These are phyloP conservation scores for Calocybe indica DNA, from an alignment of 768 basidiomycete genomes.

Conservation along the genomic window DNA sequence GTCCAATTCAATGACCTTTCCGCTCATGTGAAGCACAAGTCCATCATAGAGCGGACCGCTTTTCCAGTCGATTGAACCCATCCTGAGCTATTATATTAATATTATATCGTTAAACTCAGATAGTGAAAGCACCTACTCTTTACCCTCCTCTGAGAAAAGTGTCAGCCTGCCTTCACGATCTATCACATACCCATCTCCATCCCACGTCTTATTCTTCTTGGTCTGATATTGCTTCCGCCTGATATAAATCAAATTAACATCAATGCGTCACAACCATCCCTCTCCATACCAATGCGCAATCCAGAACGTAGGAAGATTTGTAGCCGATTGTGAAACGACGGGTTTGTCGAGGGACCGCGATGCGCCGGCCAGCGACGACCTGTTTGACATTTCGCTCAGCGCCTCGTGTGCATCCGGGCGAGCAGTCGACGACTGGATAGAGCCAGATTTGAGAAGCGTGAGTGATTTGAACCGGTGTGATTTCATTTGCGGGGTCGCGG, in stretches of 20 bases:
- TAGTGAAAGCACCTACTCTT: conserved; percentile 41
- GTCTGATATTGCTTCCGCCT: conserved; percentile 65
- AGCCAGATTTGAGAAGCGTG: background rate
- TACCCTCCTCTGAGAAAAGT: conserved; percentile 66
- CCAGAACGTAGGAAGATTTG: conserved; percentile 35
- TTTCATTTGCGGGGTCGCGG: background rate
- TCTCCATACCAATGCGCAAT: conserved; percentile 56
- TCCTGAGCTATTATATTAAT: conserved; percentile 26
- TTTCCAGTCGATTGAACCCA: conserved; percentile 60
- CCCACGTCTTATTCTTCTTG: conserved; percentile 85
- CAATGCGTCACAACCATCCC: too few species aligned
- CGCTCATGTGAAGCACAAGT: conserved; percentile 40
- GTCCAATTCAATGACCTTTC: conserved; percentile 61
- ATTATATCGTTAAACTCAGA: background rate
- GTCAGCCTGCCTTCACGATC: conserved; percentile 43
- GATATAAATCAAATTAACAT: background rate
- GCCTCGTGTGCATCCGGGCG: background rate
- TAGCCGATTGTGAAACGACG: background rate
- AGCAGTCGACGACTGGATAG: background rate
- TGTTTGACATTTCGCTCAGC: background rate
- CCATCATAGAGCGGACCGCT: conserved; percentile 45
- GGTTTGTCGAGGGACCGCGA: background rate
- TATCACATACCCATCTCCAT: conserved; percentile 67
- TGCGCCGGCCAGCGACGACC: background rate
- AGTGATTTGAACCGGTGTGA: background rate